Evolutionary conservation across 805 yeast genomes (phyloP), one percentile per base, ranked within the genome.

Genomic region (Myxozyma sirexii): DNA sequence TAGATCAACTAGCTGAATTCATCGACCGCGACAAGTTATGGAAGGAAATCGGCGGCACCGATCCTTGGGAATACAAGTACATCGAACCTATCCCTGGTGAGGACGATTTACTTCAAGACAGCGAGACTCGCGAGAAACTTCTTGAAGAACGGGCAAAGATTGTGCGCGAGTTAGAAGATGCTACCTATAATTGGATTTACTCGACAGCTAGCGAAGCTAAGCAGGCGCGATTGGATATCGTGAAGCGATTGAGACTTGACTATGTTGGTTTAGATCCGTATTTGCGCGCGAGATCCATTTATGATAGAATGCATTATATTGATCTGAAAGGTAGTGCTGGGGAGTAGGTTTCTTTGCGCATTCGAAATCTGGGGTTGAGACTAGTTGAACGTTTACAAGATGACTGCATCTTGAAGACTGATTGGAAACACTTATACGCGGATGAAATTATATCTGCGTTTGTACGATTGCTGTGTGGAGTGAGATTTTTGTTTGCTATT

Each of bases 261-360:
- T 92, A 87, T 75, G 79, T 82, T 70, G 72, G 76, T 50, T 74
- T 89, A 56, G 98, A 94, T 70, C 93, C 94, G 1, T 91, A 87
- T 65, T 73, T 90, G 50, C 85, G 99, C 73, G 84, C 87, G 44
- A 84, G 91, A 65, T 84, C 91, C 41, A 76, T 85, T 42, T 89
- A 84, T 70, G 99, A 94, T 74, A 82, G 96, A 68, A 77, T 81
- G 57, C 92, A 94, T n/a, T 59, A 62, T 42, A 58, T 55, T 21
- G 39, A 47, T 24, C 41, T 60, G 3, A n/a, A 35, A 35, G 33
- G 12, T 8, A 15, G 44, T n/a, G 19, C 45, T 10, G 33, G 10
- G 10, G 6, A 35, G 3, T 35, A 15, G 4, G n/a, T 24, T 27
- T 27, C 38, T 31, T 44, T 17, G 31, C n/a, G n/a, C n/a, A n/a